phyloP scores from a whole-genome alignment of 1,284 basidiomycete species.

The Ceratobasidium sp. region DNA sequence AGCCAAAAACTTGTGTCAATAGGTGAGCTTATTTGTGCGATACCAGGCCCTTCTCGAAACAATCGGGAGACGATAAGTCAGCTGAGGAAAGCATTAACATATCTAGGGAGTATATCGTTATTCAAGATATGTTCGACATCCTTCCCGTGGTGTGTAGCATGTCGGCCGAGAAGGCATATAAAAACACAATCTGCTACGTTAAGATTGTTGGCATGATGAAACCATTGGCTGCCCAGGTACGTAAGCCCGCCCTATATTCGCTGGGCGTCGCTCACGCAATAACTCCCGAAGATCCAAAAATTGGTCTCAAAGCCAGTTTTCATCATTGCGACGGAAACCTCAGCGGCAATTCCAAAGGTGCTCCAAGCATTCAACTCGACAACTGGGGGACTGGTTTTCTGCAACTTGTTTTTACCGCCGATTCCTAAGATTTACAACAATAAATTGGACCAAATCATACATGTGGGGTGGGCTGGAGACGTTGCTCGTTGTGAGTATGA shows the following conservation, averaged over 20 bases:
- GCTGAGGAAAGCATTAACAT: neutral
- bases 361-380: neutral
- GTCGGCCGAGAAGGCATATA: neutral
- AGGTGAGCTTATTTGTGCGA: neutral
- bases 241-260: neutral
- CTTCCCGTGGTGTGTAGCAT: conserved; percentile 6
- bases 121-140: neutral
- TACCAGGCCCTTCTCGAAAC: neutral
- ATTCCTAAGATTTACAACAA: neutral
- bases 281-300: neutral
- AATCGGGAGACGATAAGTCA: neutral
- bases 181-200: conserved; percentile 28
- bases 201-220: conserved; percentile 3
- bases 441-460: neutral
- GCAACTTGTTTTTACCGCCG: neutral
- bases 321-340: neutral
- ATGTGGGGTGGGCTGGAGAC: conserved; percentile 15
- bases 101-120: neutral
- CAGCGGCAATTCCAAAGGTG: neutral
- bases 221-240: conserved; percentile 7
- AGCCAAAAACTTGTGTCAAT: neutral
- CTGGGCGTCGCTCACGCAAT: neutral
- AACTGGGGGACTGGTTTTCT: conserved; percentile 6
- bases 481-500: conserved; percentile 4
- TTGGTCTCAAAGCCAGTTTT: conserved; percentile 5